Evolutionary conservation across 306 rosid genomes (phyloP).

Genomic region (Quercus parvula): DNA sequence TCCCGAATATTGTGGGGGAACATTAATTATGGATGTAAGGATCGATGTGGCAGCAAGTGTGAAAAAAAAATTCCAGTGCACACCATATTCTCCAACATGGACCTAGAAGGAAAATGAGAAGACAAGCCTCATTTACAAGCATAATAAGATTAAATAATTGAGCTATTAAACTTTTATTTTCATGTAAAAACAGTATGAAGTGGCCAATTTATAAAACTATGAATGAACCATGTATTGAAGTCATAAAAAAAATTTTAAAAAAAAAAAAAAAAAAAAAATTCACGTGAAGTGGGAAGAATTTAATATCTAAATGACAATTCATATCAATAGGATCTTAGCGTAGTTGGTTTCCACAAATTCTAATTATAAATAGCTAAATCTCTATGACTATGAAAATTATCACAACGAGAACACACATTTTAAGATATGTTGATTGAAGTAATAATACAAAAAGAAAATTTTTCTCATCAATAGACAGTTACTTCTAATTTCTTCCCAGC

Average conservation of each 20-base stretch:
- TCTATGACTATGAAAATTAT: not conserved
- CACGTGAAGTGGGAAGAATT: not conserved
- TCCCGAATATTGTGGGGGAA: conserved; percentile 68
- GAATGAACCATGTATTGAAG: not conserved
- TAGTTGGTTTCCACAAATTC: not conserved
- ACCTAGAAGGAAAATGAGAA: conserved; percentile 41
- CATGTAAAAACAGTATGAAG: not conserved
- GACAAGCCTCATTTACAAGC: conserved; percentile 13
- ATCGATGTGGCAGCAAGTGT: conserved; percentile 83
- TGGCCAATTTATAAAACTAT: not conserved
- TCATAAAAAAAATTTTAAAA: not conserved
- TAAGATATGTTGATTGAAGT: not conserved
- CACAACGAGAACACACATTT: not conserved
- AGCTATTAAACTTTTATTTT: not conserved
- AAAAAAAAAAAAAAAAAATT: not conserved
- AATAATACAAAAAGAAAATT: not conserved
- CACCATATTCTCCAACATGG: conserved; percentile 91
- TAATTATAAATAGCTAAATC: not conserved
- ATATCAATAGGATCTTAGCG: not conserved
- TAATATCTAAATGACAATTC: not conserved
- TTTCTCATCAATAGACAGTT: not conserved
- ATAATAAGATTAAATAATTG: conserved; percentile 9
- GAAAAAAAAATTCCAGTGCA: conserved; percentile 97
- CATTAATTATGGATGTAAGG: conserved; percentile 57
- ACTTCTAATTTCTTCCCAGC: not conserved